Conservation (phyloP, 108 stramenopile genomes). For the Fistulifera solaris region DNA sequence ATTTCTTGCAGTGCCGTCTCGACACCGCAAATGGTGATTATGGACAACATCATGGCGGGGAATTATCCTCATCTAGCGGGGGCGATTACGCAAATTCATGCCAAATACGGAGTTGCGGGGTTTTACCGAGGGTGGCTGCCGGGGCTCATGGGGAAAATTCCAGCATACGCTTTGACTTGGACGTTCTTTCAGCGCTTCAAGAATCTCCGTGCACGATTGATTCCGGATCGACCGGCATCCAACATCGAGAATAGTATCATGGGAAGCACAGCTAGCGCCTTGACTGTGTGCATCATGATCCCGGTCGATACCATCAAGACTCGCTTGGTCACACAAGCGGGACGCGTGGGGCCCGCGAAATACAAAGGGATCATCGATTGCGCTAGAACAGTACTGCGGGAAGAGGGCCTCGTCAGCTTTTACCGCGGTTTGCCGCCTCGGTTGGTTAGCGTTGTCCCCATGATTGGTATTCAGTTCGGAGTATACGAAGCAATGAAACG, state of each 20-base stretch:
- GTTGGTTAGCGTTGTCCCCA: conserved; percentile 91
- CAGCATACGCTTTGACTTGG: conserved; percentile 91
- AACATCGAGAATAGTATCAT: conserved; percentile 89
- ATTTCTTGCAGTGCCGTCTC: conserved; percentile 85
- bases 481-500: conserved; percentile 89
- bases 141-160: conserved; percentile 93
- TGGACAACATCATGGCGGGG: conserved; percentile 93
- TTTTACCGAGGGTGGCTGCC: conserved; percentile 97
- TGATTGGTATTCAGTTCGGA: conserved; percentile 97
- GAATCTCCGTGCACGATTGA: conserved; percentile 32
- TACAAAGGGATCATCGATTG: conserved; percentile 94
- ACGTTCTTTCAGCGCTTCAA: conserved; percentile 93
- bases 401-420: conserved; percentile 87
- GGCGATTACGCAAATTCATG: conserved; percentile 53
- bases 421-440: conserved; percentile 91
- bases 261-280: conserved; percentile 89
- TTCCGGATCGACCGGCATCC: conserved; percentile 47
- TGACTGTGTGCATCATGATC: conserved; percentile 94
- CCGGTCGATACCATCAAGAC: conserved; percentile 98
- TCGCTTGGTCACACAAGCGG: conserved; percentile 79
- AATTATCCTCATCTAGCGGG: conserved; percentile 70
- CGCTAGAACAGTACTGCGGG: conserved; percentile 65
- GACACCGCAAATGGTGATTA: conserved; percentile 96
- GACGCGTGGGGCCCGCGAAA: conserved; percentile 38
- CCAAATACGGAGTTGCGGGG: conserved; percentile 63